A percentile compares a stretch with the other conserved stretches of the same genome.
phyloP scores from a whole-genome alignment of 768 basidiomycete species.

The Clavulina sp. region DNA sequence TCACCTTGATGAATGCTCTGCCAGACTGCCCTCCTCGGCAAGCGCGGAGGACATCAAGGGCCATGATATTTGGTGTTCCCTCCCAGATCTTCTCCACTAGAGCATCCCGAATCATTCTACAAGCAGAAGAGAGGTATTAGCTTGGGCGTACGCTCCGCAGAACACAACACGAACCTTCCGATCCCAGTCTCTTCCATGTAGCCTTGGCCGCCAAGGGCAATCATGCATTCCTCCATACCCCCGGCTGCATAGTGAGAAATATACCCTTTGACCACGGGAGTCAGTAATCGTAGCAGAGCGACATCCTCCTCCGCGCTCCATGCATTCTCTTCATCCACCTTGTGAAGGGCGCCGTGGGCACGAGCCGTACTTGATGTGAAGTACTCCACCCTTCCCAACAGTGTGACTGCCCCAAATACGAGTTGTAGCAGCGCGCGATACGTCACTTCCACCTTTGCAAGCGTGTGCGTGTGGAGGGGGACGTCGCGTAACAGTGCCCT shows the following conservation, averaged over 20 bases:
- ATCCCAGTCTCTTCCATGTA: conserved; percentile 75
- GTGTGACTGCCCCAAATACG: conserved; percentile 35
- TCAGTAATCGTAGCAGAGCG: conserved; percentile 40
- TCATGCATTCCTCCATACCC: conserved; percentile 61
- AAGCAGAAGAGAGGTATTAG: not conserved
- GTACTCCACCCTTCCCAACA: conserved; percentile 45
- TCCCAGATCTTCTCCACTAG: conserved; percentile 77
- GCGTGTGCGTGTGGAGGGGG: conserved; percentile 44
- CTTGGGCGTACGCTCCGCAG: not conserved
- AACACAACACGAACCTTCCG: conserved; percentile 25
- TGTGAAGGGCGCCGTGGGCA: too few relatives aligned
- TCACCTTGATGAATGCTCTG: conserved; percentile 25
- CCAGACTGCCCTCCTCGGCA: conserved; percentile 28
- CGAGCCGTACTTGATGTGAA: too few relatives aligned
- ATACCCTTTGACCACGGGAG: conserved; percentile 55
- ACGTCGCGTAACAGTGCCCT: conserved; percentile 33
- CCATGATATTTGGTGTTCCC: conserved; percentile 41
- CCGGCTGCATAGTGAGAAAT: conserved; percentile 41
- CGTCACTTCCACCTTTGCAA: conserved; percentile 40
- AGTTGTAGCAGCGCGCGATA: conserved; percentile 54
- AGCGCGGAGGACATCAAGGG: conserved; percentile 46
- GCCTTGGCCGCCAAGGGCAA: conserved; percentile 54
- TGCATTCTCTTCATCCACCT: conserved; percentile 38
- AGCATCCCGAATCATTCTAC: conserved; percentile 41
- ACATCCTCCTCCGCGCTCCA: conserved; percentile 33